phyloP scores from a whole-genome alignment of 2,329 filamentous ascomycete genomes.

The Colletotrichum zoysiae region DNA sequence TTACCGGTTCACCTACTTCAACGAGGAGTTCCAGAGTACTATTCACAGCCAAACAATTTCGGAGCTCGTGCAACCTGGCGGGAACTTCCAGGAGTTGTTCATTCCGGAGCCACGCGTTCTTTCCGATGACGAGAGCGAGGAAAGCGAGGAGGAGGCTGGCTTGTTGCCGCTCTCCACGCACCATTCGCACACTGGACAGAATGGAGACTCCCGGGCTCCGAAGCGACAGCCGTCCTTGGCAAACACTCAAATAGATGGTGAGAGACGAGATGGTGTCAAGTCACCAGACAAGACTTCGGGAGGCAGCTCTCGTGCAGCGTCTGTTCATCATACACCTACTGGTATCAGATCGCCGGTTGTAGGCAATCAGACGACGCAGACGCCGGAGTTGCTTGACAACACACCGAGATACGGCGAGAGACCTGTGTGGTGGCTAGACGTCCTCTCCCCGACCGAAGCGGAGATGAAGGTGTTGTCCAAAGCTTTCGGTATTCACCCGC shows the following conservation, averaged over 20 bases:
- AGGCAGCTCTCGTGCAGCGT: conserved; percentile 51
- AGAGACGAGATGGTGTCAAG: conserved; percentile 46
- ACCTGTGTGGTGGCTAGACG: conserved; percentile 96
- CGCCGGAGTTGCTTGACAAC: conserved; percentile 54
- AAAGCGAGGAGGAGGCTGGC: conserved; percentile 58
- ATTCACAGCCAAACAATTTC: conserved; percentile 97
- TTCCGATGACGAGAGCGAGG: conserved; percentile 79
- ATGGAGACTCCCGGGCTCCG: conserved; percentile 58
- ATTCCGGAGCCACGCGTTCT: conserved; percentile 85
- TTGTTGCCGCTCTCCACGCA: conserved; percentile 38
- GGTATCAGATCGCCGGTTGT: conserved; percentile 54
- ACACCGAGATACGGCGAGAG: conserved; percentile 78
- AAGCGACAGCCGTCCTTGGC: conserved; percentile 62
- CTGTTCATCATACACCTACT: conserved; percentile 63
- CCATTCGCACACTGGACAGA: conserved; percentile 48
- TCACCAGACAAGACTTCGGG: conserved; percentile 51
- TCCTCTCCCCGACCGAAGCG: conserved; percentile 88
- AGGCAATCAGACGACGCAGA: conserved; percentile 46
- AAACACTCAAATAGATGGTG: conserved; percentile 46
- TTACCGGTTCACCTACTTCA: conserved; percentile 98
- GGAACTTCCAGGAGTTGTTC: conserved; percentile 89
- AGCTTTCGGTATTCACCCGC: conserved; percentile 93
- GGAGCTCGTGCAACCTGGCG: conserved; percentile 87
- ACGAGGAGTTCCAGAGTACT: conserved; percentile 94
- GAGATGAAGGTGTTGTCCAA: conserved; percentile 97